Evolutionary conservation across 352 stramenopile species (phyloP).

Genomic region (Globisporangium nagaii): DNA sequence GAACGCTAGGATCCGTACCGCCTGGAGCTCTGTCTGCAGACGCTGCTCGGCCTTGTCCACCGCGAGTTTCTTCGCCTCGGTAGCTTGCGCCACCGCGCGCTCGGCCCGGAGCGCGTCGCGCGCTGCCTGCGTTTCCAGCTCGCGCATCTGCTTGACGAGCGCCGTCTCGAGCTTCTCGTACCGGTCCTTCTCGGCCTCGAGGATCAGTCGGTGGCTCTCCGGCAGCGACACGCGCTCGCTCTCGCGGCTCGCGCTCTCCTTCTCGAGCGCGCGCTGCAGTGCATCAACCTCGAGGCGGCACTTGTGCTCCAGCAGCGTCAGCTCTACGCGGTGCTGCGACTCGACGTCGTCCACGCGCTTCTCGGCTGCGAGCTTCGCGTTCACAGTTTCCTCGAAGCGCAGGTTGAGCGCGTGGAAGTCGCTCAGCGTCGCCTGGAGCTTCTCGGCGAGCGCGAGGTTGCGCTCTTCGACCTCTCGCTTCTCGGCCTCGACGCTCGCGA

Average conservation of each 20-base stretch:
- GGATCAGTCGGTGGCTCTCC: slow-evolving; percentile 42
- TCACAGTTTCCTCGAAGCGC: slow-evolving; percentile 52
- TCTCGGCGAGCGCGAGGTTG: slow-evolving; percentile 45
- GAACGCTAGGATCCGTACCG: slow-evolving; percentile 15
- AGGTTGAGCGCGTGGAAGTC: slow-evolving; percentile 69
- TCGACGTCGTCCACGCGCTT: slow-evolving; percentile 41
- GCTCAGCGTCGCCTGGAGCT: slow-evolving; percentile 51
- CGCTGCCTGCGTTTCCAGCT: slow-evolving; percentile 40
- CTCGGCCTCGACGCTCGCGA: slow-evolving; percentile 27
- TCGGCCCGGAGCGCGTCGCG: slow-evolving; percentile 36
- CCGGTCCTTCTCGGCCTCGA: slow-evolving; percentile 59
- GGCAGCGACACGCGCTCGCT: slow-evolving; percentile 52
- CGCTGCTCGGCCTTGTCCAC: slow-evolving; percentile 57
- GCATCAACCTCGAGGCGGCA: slow-evolving; percentile 44
- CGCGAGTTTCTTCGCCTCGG: slow-evolving; percentile 24
- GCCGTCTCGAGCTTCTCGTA: slow-evolving; percentile 57
- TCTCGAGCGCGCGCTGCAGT: slow-evolving; percentile 19
- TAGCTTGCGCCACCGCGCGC: slow-evolving; percentile 30
- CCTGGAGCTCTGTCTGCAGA: slow-evolving; percentile 55
- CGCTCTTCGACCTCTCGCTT: slow-evolving; percentile 38
- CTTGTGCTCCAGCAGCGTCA: slow-evolving; percentile 59
- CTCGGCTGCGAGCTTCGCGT: slow-evolving; percentile 38
- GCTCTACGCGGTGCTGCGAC: slow-evolving; percentile 37
- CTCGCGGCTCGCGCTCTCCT: slow-evolving; percentile 34
- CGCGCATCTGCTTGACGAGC: slow-evolving; percentile 39